phyloP scores from a whole-genome alignment of 169 alveolate genomes.

The Cryptosporidium andersoni region DNA sequence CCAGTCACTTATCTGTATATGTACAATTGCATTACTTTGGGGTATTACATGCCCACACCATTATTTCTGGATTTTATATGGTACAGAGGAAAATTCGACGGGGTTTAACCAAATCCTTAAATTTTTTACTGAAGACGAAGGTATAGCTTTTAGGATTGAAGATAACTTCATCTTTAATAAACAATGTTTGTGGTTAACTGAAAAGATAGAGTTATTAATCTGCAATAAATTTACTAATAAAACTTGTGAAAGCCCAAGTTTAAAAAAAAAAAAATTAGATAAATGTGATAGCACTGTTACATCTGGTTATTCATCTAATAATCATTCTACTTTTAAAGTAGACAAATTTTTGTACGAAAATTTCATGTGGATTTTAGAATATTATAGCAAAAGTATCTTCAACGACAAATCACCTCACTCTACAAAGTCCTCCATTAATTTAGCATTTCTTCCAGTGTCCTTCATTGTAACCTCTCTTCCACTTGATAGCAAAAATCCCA shows the following conservation, averaged over 20 bases:
- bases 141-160: neutral
- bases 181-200: slow-evolving; percentile 25
- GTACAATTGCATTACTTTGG: slow-evolving; percentile 52
- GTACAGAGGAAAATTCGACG: neutral
- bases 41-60: neutral
- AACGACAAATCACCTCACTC: neutral
- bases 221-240: neutral
- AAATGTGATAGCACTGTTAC: neutral
- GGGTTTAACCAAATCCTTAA: neutral
- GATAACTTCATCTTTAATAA: slow-evolving; percentile 7
- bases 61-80: neutral
- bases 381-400: slow-evolving; percentile 56
- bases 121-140: neutral
- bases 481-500: slow-evolving; percentile 30
- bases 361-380: slow-evolving; percentile 59
- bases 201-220: slow-evolving; percentile 5
- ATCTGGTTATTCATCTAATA: neutral
- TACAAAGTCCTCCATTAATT: neutral
- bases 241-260: neutral
- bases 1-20: slow-evolving; percentile 37
- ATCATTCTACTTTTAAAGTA: neutral
- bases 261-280: neutral
- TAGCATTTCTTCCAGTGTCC: slow-evolving; percentile 55
- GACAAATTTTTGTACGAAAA: slow-evolving; percentile 27
- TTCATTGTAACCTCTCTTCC: slow-evolving; percentile 27